Percentiles rank a stretch among this genome's conserved stretches.
Evolutionary conservation across 78 protist genomes (phyloP).

Genomic region (Dictyostelium discoideum): DNA sequence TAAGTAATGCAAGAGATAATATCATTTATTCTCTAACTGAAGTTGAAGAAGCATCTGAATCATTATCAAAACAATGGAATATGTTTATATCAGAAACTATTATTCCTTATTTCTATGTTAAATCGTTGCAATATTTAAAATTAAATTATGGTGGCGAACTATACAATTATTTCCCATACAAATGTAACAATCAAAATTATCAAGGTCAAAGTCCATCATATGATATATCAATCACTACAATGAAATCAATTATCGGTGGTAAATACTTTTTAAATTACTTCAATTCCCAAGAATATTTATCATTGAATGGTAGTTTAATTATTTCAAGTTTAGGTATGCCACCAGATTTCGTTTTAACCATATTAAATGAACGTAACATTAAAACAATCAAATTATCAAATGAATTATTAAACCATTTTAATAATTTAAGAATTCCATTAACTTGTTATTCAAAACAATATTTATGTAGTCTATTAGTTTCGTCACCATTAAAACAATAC

Average conservation of each 20-base stretch:
- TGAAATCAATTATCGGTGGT: neutral
- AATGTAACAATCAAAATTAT: neutral
- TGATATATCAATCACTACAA: neutral
- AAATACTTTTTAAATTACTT: neutral
- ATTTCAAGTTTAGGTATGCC: neutral
- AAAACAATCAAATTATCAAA: neutral
- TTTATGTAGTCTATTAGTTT: neutral
- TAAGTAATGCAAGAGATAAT: conserved; percentile 35
- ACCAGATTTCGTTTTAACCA: neutral
- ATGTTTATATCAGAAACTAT: neutral
- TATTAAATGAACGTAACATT: neutral
- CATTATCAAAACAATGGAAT: neutral
- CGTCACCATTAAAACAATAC: neutral
- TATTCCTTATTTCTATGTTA: neutral
- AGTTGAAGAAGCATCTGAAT: neutral
- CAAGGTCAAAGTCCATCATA: neutral
- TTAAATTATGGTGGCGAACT: neutral
- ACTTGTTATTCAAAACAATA: neutral
- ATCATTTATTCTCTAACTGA: neutral
- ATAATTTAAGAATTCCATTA: neutral
- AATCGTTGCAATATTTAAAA: neutral
- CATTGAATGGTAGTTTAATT: neutral
- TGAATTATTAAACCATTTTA: neutral
- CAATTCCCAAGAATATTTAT: neutral
- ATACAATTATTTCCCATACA: neutral